Evolutionary conservation across 169 alveolate species (phyloP).

Genomic region (Hammondia hammondi): DNA sequence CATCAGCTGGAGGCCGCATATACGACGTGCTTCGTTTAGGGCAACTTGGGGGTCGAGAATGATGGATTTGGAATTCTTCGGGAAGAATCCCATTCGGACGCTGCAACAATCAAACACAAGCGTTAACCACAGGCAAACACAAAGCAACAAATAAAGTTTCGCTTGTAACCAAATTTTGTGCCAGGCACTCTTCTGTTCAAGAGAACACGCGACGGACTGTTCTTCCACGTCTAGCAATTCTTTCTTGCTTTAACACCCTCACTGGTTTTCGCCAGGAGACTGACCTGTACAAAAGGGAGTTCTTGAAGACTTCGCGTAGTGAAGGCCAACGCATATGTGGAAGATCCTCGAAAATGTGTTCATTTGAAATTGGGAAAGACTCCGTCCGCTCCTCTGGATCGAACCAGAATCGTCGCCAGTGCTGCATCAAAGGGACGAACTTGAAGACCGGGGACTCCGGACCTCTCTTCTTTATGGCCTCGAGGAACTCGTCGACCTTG

Average conservation of each 20-base stretch:
- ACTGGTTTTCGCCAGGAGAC: not conserved
- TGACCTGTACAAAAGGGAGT: conserved; percentile 72
- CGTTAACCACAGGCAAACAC: too few species aligned
- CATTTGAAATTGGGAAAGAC: conserved; percentile 75
- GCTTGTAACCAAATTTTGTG: too few species aligned
- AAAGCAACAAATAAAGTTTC: too few species aligned
- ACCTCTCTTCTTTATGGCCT: conserved; percentile 77
- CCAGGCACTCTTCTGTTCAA: too few species aligned
- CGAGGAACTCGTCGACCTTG: conserved; percentile 74
- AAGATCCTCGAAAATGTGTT: conserved; percentile 74
- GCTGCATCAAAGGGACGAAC: conserved; percentile 80
- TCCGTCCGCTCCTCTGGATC: conserved; percentile 71
- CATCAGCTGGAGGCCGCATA: conserved; percentile 55
- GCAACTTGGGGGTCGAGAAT: conserved; percentile 69
- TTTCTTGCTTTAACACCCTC: not conserved
- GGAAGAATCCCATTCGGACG: conserved; percentile 74
- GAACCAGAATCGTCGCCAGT: conserved; percentile 79
- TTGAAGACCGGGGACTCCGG: conserved; percentile 80
- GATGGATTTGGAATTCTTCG: conserved; percentile 72
- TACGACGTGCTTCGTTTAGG: conserved; percentile 69
- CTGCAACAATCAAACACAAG: conserved; percentile 36
- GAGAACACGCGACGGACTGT: not conserved
- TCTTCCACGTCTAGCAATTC: not conserved
- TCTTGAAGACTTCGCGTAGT: conserved; percentile 69
- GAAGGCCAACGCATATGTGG: conserved; percentile 78